These are phyloP conservation scores for Picochlorum sp. DNA, from an alignment of 139 green algal genomes.

Conservation along the genomic window DNA sequence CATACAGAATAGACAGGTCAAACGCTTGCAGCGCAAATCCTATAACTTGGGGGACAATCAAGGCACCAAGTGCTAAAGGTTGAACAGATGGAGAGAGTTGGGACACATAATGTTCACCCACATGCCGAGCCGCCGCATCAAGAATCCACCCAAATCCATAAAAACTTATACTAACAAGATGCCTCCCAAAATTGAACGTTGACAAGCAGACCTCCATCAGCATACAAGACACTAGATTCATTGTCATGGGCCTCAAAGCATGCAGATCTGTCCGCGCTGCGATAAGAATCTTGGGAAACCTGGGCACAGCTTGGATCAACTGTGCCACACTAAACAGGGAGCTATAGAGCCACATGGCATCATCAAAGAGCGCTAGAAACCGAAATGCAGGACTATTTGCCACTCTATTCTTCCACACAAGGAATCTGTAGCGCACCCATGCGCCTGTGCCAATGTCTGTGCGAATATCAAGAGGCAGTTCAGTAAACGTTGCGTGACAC, in stretches of 20 bases:
- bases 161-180: slow-evolving; percentile 1
- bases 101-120: neutral
- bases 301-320: no score
- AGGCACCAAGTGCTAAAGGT: neutral
- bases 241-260: no score
- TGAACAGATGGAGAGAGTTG: neutral
- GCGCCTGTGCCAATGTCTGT: neutral
- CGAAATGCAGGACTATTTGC: no score
- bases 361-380: no score
- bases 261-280: no score
- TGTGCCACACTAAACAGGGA: no score
- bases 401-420: no score
- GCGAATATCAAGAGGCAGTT: neutral
- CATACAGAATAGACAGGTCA: slow-evolving; percentile 1
- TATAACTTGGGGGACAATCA: neutral
- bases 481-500: slow-evolving; percentile 5
- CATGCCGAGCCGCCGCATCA: slow-evolving; percentile 2
- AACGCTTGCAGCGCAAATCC: slow-evolving; percentile 3
- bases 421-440: neutral
- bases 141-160: slow-evolving; percentile 9
- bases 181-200: neutral
- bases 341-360: no score
- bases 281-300: no score
- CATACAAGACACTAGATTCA: neutral
- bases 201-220: neutral